A percentile compares a stretch with the other conserved stretches of the same genome.
Conservation (phyloP, 2,329 filamentous ascomycete genomes). For the Sphaerulina populicola region DNA sequence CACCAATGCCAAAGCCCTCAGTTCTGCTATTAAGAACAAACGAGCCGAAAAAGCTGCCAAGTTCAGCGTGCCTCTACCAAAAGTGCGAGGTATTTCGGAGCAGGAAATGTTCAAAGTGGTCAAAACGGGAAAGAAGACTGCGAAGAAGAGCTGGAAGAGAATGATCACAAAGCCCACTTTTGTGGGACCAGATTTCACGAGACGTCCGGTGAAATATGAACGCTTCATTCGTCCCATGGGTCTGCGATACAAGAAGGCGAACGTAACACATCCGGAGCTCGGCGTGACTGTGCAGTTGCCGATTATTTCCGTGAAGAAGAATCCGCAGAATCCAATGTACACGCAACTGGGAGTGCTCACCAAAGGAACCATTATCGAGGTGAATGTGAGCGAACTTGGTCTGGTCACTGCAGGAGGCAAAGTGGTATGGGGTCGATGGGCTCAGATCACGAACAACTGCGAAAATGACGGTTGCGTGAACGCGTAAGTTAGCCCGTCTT, state of each 20-base stretch:
- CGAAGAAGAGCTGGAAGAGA: slow-evolving; percentile 72
- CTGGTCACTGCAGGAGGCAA: slow-evolving; percentile 86
- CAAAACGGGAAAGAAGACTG: slow-evolving; percentile 89
- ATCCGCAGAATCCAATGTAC: slow-evolving; percentile 81
- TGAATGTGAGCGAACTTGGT: slow-evolving; percentile 87
- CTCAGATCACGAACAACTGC: slow-evolving; percentile 56
- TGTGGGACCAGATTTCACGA: slow-evolving; percentile 82
- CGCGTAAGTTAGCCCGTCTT: slow-evolving; percentile 8
- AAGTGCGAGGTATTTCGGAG: slow-evolving; percentile 86
- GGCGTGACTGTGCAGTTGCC: slow-evolving; percentile 77
- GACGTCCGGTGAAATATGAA: slow-evolving; percentile 56
- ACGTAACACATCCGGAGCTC: slow-evolving; percentile 64
- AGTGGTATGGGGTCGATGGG: slow-evolving; percentile 84
- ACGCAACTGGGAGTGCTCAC: slow-evolving; percentile 86
- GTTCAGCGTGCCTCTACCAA: slow-evolving; percentile 84
- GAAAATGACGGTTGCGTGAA: slow-evolving; percentile 56
- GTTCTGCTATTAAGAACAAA: slow-evolving; percentile 90
- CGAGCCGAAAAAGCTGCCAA: slow-evolving; percentile 86
- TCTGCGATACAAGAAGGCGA: slow-evolving; percentile 68
- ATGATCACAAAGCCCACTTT: slow-evolving; percentile 71
- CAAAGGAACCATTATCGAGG: slow-evolving; percentile 77
- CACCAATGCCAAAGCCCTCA: slow-evolving; percentile 65
- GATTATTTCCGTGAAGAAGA: slow-evolving; percentile 63
- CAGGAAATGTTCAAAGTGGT: slow-evolving; percentile 98
- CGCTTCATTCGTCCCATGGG: slow-evolving; percentile 65